A percentile compares a stretch with the other conserved stretches of the same genome.
Conservation (phyloP, 768 basidiomycete species). For the Auricularia sp. region DNA sequence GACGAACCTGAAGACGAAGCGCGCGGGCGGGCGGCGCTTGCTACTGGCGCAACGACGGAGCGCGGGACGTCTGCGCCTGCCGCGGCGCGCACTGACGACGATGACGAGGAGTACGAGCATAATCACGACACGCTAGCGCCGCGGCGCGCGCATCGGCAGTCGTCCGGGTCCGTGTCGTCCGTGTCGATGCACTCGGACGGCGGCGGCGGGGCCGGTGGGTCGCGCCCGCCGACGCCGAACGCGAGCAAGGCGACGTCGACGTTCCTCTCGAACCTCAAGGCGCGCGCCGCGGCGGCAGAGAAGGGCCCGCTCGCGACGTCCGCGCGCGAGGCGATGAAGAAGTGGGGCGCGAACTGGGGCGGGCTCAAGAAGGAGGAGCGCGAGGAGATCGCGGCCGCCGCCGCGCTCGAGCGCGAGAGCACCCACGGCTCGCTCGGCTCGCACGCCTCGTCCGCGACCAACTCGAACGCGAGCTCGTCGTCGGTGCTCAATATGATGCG, state of each 20-base stretch:
- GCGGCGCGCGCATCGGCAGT: background rate
- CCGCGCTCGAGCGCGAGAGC: conserved; percentile 13
- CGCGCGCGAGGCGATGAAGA: conserved; percentile 82
- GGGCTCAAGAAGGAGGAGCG: conserved; percentile 34
- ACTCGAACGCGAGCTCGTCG: conserved; percentile 10
- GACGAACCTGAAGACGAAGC: background rate
- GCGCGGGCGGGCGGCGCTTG: background rate
- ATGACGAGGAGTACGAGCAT: background rate
- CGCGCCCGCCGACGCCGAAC: conserved; percentile 21
- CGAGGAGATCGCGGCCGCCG: background rate
- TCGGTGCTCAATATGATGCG: conserved; percentile 18
- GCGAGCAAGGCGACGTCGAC: conserved; percentile 25
- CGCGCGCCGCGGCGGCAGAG: conserved; percentile 53
- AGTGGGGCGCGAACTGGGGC: conserved; percentile 81
- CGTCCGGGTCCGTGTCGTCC: conserved; percentile 13
- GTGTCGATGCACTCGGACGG: conserved; percentile 37
- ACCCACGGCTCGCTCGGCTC: background rate
- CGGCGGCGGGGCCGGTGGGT: conserved; percentile 26
- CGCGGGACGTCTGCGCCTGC: background rate
- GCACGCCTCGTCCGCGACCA: background rate
- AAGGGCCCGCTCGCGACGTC: conserved; percentile 79
- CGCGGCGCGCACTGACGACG: background rate
- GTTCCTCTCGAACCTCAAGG: conserved; percentile 71
- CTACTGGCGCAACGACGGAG: background rate
- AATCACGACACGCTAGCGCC: background rate